Evolutionary conservation across 495 filamentous ascomycete species (phyloP).

Genomic region (Tuber umbilicatum): DNA sequence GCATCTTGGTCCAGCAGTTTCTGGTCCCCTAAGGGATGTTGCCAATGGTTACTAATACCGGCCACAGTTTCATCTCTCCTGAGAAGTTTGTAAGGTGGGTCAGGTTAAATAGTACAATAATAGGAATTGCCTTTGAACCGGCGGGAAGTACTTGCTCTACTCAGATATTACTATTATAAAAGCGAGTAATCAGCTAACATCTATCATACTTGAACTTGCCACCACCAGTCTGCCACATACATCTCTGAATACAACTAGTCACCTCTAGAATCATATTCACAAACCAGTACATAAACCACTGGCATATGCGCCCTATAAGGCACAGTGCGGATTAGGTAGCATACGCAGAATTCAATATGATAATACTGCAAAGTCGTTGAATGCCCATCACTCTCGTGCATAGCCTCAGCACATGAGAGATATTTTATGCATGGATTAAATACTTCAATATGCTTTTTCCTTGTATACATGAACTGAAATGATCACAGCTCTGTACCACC

Average conservation of each 20-base stretch:
- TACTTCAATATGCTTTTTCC: not conserved
- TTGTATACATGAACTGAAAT: slow-evolving; percentile 1
- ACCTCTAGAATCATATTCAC: not conserved
- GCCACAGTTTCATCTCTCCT: slow-evolving; percentile 17
- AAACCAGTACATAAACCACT: slow-evolving; percentile 1
- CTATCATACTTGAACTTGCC: slow-evolving; percentile 10
- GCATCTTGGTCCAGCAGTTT: too few species aligned
- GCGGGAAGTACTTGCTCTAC: not conserved
- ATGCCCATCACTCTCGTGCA: too few species aligned
- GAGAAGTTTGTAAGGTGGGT: slow-evolving; percentile 16
- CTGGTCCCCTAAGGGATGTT: too few species aligned
- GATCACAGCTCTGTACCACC: not conserved
- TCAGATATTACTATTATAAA: not conserved
- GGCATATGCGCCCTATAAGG: too few species aligned
- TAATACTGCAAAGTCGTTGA: slow-evolving; percentile 4
- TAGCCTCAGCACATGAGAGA: too few species aligned
- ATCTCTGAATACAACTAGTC: slow-evolving; percentile 15
- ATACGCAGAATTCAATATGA: not conserved
- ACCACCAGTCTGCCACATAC: slow-evolving; percentile 15
- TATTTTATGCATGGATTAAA: too few species aligned
- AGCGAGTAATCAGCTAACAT: too few species aligned
- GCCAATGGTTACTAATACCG: too few species aligned
- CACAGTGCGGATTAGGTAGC: not conserved
- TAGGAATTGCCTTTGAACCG: not conserved
- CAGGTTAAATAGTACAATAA: slow-evolving; percentile 5